Conservation (phyloP, 129 eudicot species). For the Flaveria ramosissima region DNA sequence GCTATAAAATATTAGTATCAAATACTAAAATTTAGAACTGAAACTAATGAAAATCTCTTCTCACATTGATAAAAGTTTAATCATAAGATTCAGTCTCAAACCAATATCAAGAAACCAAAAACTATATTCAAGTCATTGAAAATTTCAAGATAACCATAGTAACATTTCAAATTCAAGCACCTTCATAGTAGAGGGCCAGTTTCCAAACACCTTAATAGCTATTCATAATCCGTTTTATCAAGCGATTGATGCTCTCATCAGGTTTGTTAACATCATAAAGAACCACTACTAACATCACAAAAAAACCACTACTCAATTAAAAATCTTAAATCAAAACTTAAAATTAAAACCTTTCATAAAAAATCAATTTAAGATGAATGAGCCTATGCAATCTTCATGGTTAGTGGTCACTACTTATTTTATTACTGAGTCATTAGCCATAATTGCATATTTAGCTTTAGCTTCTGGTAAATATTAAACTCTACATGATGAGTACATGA, state of each 20-base stretch:
- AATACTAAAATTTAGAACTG: too few relatives aligned
- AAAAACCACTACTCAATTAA: too few relatives aligned
- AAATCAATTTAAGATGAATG: neutral
- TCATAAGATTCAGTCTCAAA: too few relatives aligned
- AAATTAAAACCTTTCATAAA: constrained; percentile 13
- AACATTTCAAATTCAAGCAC: constrained; percentile 22
- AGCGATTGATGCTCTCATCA: constrained; percentile 69
- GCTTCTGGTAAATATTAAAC: constrained; percentile 59
- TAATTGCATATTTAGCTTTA: constrained; percentile 68
- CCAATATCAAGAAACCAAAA: too few relatives aligned
- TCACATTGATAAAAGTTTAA: too few relatives aligned
- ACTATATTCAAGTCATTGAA: too few relatives aligned
- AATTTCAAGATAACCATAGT: too few relatives aligned
- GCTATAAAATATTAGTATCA: too few relatives aligned
- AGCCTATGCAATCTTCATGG: constrained; percentile 66
- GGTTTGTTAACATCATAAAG: constrained; percentile 85
- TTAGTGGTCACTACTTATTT: constrained; percentile 63
- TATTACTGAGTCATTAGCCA: constrained; percentile 64
- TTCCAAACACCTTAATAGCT: constrained; percentile 79
- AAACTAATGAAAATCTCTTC: too few relatives aligned
- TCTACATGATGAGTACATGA: constrained; percentile 74
- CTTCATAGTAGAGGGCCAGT: constrained; percentile 70
- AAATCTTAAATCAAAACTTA: neutral
- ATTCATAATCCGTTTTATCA: constrained; percentile 86
- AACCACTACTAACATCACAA: constrained; percentile 48